Evolutionary conservation across 345 rosid genomes (phyloP).

Genomic region (Melaleuca alternifolia): DNA sequence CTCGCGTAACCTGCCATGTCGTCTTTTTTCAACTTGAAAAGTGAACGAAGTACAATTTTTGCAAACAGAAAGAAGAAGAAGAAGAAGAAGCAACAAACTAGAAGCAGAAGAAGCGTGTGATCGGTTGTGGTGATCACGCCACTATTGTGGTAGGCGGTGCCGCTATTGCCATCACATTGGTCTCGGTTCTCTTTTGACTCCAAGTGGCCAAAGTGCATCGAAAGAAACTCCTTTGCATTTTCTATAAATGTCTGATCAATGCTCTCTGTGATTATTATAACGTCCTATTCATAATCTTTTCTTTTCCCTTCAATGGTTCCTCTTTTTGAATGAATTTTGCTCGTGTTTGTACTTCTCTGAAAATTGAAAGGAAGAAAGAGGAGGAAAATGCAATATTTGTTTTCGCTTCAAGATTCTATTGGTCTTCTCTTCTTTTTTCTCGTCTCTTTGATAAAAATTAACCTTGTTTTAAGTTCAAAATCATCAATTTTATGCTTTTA

Average conservation of each 20-base stretch:
- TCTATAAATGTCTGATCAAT: neutral
- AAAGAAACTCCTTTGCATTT: neutral
- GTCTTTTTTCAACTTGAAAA: too few species aligned
- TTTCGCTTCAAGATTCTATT: neutral
- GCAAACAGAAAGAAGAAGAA: too few species aligned
- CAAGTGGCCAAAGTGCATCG: accelerated
- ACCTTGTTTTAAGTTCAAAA: neutral
- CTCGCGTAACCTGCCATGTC: too few species aligned
- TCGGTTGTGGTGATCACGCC: too few species aligned
- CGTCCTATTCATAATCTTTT: accelerated
- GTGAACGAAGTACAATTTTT: too few species aligned
- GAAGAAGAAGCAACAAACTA: too few species aligned
- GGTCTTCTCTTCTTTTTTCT: neutral
- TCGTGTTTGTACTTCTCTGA: neutral
- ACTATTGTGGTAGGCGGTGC: too few species aligned
- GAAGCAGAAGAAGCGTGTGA: too few species aligned
- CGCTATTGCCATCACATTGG: too few species aligned
- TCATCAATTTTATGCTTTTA: too few species aligned
- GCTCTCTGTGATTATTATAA: neutral
- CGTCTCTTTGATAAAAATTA: neutral
- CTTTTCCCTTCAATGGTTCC: neutral
- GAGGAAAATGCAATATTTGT: neutral
- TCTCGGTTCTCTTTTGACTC: too few species aligned
- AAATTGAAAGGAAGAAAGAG: neutral
- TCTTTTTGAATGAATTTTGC: neutral